Base-by-base conservation (phyloP, 768 basidiomycete species). In the Sporobolomyces pararoseus region DNA sequence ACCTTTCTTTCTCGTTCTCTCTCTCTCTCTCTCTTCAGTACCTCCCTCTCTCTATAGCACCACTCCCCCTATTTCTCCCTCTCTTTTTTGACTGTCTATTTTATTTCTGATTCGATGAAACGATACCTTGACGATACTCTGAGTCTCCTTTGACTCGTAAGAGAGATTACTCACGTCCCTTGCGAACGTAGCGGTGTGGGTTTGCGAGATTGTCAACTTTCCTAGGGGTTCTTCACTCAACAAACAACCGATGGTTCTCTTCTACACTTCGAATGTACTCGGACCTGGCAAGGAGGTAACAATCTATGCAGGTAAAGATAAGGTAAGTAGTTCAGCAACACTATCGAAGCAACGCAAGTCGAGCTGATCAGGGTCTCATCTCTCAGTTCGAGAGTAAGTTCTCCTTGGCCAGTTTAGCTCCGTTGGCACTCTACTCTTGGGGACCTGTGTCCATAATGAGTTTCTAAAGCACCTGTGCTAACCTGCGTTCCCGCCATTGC, bases 251-350 rank as follows among this genome's bases (percentile, higher is more conserved):
- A 86, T 87, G 87, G 86, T 87, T 29, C 80, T 87, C 47, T 85
- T 85, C 81, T 88, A 86, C 79, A 83, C 85, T 1, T 87, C 86
- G 12, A 81, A 50, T 76, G 74, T 57, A 16, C 27, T 59, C 39
- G 52, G 10, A 9, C 17, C 39, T 9, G 10, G 65, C 32, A 49
- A 66, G 39, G 42, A 54, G 4, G 62, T 76, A 1, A 35, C 59
- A 16, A 76, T 75, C 59, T 77, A 72, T 37, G 80, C 80, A 76
- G 82, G 95, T 34, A 87, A 86, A 78, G 95, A 99, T 84, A 98
- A 99, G 81, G 88, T 92, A 69, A 91, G 96, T 44, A 16, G 6
- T 21, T 47, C 19, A 29, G 13, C 19, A 42, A 9, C 39, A 9
- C 39, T 42, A 17, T 17, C 17, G 39, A 42, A 9, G 39, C 39